Evolutionary conservation across 73 alveolate genomes (phyloP).

Genomic region (Symbiodinium natans): DNA sequence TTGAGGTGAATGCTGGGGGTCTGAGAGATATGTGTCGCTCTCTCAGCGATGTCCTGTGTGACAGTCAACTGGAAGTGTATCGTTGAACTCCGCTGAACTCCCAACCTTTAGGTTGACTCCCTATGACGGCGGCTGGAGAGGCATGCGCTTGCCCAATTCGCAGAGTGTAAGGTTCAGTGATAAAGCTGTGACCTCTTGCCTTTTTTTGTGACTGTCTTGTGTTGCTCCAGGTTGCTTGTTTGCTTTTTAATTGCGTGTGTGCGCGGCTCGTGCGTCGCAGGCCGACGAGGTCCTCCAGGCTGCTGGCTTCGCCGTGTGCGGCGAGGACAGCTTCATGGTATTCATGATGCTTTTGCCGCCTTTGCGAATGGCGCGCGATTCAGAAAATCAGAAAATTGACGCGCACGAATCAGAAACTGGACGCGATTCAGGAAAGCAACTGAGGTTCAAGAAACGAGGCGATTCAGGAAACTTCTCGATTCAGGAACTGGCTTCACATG

Average conservation of each 20-base stretch:
- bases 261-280: neutral
- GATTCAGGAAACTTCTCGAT: too few relatives aligned
- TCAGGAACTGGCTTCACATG: too few relatives aligned
- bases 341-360: too few relatives aligned
- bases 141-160: neutral
- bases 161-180: too few relatives aligned
- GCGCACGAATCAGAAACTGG: too few relatives aligned
- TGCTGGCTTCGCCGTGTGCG: constrained; percentile 91
- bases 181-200: neutral
- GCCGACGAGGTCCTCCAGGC: constrained; percentile 91
- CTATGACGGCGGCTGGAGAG: constrained; percentile 89
- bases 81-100: too few relatives aligned
- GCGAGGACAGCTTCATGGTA: constrained; percentile 6
- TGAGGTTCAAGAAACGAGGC: too few relatives aligned
- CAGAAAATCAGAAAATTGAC: too few relatives aligned
- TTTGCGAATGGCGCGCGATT: too few relatives aligned
- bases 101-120: constrained; percentile 48
- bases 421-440: too few relatives aligned
- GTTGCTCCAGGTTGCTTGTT: neutral
- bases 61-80: too few relatives aligned
- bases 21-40: constrained; percentile 45
- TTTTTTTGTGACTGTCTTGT: neutral
- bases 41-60: neutral
- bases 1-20: constrained; percentile 76
- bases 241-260: neutral